Base-by-base conservation (phyloP, 108 stramenopile species). In the Cylindrotheca fusiformis region DNA sequence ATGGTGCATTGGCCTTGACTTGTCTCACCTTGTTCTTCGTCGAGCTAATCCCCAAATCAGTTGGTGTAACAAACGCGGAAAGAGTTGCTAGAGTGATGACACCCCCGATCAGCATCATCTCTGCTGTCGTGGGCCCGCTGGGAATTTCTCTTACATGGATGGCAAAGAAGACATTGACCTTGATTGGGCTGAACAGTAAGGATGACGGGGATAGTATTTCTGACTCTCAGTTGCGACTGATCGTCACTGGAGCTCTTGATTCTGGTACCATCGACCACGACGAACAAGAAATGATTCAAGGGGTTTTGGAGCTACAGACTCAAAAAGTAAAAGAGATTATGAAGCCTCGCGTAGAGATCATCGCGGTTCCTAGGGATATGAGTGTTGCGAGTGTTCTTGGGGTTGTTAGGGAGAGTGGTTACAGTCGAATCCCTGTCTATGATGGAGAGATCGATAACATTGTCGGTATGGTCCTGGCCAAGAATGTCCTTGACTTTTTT, bases 371-470 rank as follows among this genome's bases (percentile, higher is more conserved):
- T 1, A 61, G 66, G n/a, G 80, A 79, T 45, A 88, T 88, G 80
- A 78, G 79, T 18, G 88, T 96, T 30, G 91, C 85, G 26, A 81
- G 85, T 53, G 91, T 98, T 1, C 68, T 95, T 58, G 88, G 82
- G 21, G 77, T 90, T 26, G 85, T 95, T 27, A 55, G 89, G 12
- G 90, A 88, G 68, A 83, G 79, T 65, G 93, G 91, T 24, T 95
- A 95, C 69, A 88, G 86, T 65, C 90, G 97, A 45, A 95, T 97
- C 48, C 97, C 97, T 0, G 97, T 98, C 4, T 98, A 95, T 75
- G 87, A 91, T 65, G 97, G 96, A 1, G 97, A 97, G 72, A 96
- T 98, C 59, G 97, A 98, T 67, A 94, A 95, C 56, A 92, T 98
- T 65, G 94, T 96, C 19, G 97, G 97, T 1, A 95, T 98, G 32